Conservation (phyloP, 768 basidiomycete genomes). For the Collybia sordida region DNA sequence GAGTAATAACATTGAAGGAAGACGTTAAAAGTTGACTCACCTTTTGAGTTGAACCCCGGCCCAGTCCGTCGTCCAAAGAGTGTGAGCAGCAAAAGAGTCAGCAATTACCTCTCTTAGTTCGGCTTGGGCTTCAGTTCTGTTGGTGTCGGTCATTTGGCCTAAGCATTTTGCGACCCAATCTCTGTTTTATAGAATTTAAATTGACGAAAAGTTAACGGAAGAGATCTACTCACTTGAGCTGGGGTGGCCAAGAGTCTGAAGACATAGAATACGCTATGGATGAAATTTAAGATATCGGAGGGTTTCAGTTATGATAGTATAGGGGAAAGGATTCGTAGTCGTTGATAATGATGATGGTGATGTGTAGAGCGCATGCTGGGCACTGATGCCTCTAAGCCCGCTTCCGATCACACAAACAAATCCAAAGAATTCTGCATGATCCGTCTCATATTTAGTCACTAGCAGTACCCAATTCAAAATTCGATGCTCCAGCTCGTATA, state of each 20-base stretch:
- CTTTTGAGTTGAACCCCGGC: conserved; percentile 81
- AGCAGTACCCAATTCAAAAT: no score
- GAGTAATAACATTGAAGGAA: conserved; percentile 2
- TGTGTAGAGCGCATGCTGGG: neutral
- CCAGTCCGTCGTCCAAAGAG: conserved; percentile 96
- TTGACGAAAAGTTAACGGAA: neutral
- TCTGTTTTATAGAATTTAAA: conserved; percentile 42
- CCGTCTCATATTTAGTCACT: no score
- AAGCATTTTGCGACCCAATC: conserved; percentile 95
- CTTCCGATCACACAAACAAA: no score
- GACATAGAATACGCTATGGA: conserved; percentile 47
- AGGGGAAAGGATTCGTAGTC: neutral
- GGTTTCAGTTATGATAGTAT: neutral
- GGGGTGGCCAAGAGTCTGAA: conserved; percentile 78
- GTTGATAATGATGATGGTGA: neutral
- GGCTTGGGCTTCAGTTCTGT: conserved; percentile 84
- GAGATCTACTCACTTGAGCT: conserved; percentile 58
- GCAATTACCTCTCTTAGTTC: conserved; percentile 97
- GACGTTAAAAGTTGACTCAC: conserved; percentile 39
- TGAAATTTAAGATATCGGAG: neutral
- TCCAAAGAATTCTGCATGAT: no score
- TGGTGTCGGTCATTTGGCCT: conserved; percentile 86
- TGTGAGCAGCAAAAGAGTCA: conserved; percentile 82
- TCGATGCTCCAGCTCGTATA: neutral
- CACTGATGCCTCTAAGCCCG: neutral